These are phyloP conservation scores for Xylariomycetidae sp. DNA, from an alignment of 2,329 filamentous ascomycete genomes.

Conservation along the genomic window DNA sequence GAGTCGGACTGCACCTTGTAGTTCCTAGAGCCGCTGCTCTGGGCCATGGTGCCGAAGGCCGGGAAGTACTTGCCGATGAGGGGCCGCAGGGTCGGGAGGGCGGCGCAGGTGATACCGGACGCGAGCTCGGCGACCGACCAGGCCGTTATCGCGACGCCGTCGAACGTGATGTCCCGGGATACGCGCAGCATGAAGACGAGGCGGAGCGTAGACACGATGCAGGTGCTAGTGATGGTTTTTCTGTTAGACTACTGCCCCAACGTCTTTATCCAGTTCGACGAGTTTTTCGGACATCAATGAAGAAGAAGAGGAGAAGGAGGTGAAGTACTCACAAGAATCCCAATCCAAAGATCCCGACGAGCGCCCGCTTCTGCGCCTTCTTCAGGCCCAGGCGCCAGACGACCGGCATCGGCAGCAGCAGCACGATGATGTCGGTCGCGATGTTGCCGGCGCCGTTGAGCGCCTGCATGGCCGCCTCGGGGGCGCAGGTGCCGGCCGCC, in stretches of 20 bases:
- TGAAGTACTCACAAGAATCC: conserved; percentile 16
- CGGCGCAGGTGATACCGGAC: conserved; percentile 15
- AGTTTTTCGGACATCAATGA: no score
- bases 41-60: no score
- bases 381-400: conserved; percentile 16
- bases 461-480: no score
- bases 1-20: no score
- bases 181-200: conserved; percentile 13
- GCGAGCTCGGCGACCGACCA: conserved; percentile 17
- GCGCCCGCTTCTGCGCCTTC: conserved; percentile 13
- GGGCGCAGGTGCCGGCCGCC: no score
- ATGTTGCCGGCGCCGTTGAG: no score
- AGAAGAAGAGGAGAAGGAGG: background rate
- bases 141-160: conserved; percentile 9
- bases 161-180: conserved; percentile 16
- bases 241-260: no score
- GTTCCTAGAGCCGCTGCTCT: no score
- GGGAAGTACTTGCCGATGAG: conserved; percentile 1
- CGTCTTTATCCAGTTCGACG: no score
- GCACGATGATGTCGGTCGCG: conserved; percentile 16
- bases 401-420: conserved; percentile 19
- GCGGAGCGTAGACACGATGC: conserved; percentile 17
- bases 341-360: conserved; percentile 15
- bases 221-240: conserved; percentile 11
- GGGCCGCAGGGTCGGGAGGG: conserved; percentile 16